Conservation (phyloP, 2,329 filamentous ascomycete genomes). For the Clonostachys byssicola region DNA sequence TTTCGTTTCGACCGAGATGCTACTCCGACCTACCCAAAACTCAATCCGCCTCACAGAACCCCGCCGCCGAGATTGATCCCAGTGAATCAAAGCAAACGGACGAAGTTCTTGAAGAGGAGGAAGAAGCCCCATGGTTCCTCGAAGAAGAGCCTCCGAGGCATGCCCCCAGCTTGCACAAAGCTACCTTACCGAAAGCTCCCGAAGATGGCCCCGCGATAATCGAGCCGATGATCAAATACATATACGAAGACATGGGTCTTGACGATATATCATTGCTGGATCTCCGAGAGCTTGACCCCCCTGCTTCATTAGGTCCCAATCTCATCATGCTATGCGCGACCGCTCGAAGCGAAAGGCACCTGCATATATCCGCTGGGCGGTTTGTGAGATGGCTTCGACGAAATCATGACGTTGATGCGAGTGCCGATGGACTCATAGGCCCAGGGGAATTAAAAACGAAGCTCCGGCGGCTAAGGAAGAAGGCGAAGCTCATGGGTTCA, state of each 20-base stretch:
- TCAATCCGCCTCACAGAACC: background rate
- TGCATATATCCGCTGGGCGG: slow-evolving; percentile 88
- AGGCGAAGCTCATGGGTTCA: slow-evolving; percentile 75
- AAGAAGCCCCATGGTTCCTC: slow-evolving; percentile 75
- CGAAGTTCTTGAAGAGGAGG: background rate
- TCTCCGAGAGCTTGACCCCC: slow-evolving; percentile 77
- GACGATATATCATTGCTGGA: slow-evolving; percentile 80
- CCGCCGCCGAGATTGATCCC: background rate
- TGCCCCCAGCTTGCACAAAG: slow-evolving; percentile 39
- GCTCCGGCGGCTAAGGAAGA: slow-evolving; percentile 72
- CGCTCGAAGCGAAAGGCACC: slow-evolving; percentile 85
- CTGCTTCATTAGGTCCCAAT: slow-evolving; percentile 81
- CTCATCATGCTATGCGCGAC: slow-evolving; percentile 92
- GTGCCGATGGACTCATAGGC: slow-evolving; percentile 84
- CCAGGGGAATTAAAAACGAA: slow-evolving; percentile 90
- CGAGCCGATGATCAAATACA: slow-evolving; percentile 67
- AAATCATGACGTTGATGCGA: slow-evolving; percentile 66
- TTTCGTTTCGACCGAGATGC: too few relatives aligned
- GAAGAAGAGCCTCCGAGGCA: slow-evolving; percentile 62
- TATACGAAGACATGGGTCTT: slow-evolving; percentile 80
- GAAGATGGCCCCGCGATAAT: slow-evolving; percentile 68
- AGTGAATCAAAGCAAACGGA: background rate
- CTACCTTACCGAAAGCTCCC: slow-evolving; percentile 53
- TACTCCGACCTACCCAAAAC: background rate
- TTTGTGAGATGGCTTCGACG: slow-evolving; percentile 81